Conservation (phyloP, 2,329 filamentous ascomycete species). For the Neocucurbitaria cava region DNA sequence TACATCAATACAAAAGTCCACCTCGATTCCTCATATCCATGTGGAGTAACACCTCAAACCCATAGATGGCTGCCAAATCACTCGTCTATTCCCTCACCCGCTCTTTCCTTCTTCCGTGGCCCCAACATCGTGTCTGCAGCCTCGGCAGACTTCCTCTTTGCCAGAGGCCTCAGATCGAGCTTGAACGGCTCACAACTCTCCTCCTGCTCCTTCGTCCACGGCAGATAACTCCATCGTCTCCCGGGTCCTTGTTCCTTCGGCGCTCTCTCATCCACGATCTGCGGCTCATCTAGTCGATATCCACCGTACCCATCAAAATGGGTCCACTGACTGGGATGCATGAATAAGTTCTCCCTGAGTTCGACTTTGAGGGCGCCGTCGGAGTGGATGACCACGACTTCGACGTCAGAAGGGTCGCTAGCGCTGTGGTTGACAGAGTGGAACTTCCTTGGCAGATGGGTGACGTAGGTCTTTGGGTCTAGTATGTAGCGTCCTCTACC, state of each 20-base stretch:
- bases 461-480: constrained; percentile 8
- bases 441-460: constrained; percentile 28
- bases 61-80: no score
- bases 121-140: neutral
- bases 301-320: constrained; percentile 11
- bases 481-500: constrained; percentile 25
- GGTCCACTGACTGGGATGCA: constrained; percentile 12
- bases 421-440: constrained; percentile 2
- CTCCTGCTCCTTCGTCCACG: constrained; percentile 40
- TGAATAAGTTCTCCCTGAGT: neutral
- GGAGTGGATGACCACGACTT: constrained; percentile 27
- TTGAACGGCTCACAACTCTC: constrained; percentile 22
- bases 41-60: no score
- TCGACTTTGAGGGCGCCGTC: constrained; percentile 24
- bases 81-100: no score
- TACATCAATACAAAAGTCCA: no score
- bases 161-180: constrained; percentile 14
- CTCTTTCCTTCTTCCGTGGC: no score
- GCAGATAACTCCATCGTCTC: constrained; percentile 33
- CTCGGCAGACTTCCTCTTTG: no score
- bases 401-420: neutral
- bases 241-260: constrained; percentile 14
- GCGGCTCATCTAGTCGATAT: constrained; percentile 2
- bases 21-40: neutral
- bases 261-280: neutral